phyloP scores from a whole-genome alignment of 768 basidiomycete species.

The Suillus americanus region DNA sequence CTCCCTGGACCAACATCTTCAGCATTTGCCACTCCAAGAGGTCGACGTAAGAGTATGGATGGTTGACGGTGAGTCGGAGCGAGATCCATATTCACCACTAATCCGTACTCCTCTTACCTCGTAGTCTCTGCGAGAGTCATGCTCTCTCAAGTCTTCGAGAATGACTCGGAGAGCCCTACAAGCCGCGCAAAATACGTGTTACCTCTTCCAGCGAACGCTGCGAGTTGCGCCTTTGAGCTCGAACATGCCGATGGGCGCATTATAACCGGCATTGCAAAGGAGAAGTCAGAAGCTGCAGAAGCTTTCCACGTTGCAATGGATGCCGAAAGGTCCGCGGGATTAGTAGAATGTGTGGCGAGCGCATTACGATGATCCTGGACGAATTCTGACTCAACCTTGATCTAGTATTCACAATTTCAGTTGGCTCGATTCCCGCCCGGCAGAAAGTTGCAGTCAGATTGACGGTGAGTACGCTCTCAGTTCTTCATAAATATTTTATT shows the following conservation, averaged over 20 bases:
- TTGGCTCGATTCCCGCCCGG: conserved; percentile 50
- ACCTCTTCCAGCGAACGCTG: conserved; percentile 54
- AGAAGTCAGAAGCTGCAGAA: conserved; percentile 41
- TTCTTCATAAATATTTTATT: background rate
- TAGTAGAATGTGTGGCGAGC: conserved; percentile 44
- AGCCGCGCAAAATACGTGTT: conserved; percentile 54
- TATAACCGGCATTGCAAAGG: conserved; percentile 46
- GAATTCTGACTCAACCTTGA: background rate
- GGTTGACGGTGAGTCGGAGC: conserved; percentile 38
- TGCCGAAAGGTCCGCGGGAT: conserved; percentile 40
- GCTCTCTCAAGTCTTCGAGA: conserved; percentile 42
- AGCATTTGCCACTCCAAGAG: conserved; percentile 41
- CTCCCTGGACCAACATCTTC: conserved; percentile 20
- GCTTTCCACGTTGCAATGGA: conserved; percentile 41
- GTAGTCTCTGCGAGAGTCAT: conserved; percentile 46
- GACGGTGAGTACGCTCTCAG: conserved; percentile 35
- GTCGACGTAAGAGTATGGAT: conserved; percentile 40
- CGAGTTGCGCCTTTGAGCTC: conserved; percentile 55
- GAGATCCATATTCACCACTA: background rate
- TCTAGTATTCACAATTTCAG: conserved; percentile 56
- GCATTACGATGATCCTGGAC: background rate
- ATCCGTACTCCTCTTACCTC: background rate
- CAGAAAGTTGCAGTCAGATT: conserved; percentile 40
- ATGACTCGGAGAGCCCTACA: conserved; percentile 37
- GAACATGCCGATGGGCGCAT: conserved; percentile 41